These are phyloP conservation scores for Plicaturopsis crispa DNA, from an alignment of 768 basidiomycete genomes.

Conservation along the genomic window DNA sequence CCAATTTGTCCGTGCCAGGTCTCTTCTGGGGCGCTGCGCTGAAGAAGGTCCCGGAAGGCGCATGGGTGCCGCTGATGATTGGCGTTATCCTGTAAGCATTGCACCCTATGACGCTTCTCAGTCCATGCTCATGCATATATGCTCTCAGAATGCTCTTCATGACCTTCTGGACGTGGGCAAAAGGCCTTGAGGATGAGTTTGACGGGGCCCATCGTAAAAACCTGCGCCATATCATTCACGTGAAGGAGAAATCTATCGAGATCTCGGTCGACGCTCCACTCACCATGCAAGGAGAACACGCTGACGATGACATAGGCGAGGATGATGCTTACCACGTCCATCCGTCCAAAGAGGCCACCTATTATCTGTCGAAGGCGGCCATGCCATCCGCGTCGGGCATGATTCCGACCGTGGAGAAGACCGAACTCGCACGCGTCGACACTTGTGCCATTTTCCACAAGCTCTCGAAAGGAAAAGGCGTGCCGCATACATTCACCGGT, in stretches of 20 bases:
- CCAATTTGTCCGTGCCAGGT: no score
- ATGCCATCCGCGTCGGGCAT: background rate
- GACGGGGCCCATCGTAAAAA: constrained; percentile 48
- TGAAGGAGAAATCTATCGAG: constrained; percentile 12
- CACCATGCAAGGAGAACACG: constrained; percentile 7
- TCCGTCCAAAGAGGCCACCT: constrained; percentile 15
- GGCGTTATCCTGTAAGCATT: constrained; percentile 41
- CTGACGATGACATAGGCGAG: constrained; percentile 11
- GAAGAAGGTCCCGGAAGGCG: constrained; percentile 56
- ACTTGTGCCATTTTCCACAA: constrained; percentile 56
- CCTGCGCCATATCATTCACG: constrained; percentile 47
- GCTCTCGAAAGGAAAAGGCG: constrained; percentile 41
- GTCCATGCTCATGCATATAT: background rate
- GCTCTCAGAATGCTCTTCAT: constrained; percentile 32
- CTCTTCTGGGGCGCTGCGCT: constrained; percentile 61
- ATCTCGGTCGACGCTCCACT: constrained; percentile 9
- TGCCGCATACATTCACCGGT: constrained; percentile 59
- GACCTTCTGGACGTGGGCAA: constrained; percentile 64
- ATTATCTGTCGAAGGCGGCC: constrained; percentile 13
- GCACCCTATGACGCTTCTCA: background rate
- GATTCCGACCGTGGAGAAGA: constrained; percentile 9
- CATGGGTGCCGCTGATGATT: constrained; percentile 60
- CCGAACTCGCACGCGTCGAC: constrained; percentile 33
- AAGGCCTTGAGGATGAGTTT: constrained; percentile 54
- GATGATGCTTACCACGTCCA: constrained; percentile 17